Percentiles rank a stretch among this genome's conserved stretches.
These are phyloP conservation scores for Neurospora pannonica DNA, from an alignment of 495 filamentous ascomycete species.

Conservation along the genomic window DNA sequence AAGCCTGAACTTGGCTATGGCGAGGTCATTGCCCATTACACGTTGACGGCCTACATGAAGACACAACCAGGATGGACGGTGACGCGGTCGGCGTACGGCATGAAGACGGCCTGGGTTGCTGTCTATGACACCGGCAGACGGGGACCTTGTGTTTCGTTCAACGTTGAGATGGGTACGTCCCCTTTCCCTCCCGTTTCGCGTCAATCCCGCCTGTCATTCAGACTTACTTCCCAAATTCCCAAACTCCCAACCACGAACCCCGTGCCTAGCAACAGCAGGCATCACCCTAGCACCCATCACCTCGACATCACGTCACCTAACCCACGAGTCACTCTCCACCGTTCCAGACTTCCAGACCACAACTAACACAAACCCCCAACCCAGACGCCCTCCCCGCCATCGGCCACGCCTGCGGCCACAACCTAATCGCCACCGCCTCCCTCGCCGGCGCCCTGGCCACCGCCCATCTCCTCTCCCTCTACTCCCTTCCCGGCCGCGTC, in stretches of 20 bases:
- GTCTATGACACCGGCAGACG: slow-evolving; percentile 37
- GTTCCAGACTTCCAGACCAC: neutral
- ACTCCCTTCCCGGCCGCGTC: slow-evolving; percentile 44
- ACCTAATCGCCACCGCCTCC: slow-evolving; percentile 57
- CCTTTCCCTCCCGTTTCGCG: neutral
- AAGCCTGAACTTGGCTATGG: slow-evolving; percentile 51
- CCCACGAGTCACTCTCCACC: neutral
- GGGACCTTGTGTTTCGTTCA: slow-evolving; percentile 46
- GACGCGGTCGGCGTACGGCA: slow-evolving; percentile 43
- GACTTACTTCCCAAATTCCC: neutral
- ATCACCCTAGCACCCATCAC: neutral
- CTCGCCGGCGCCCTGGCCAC: slow-evolving; percentile 51
- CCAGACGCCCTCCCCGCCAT: slow-evolving; percentile 48
- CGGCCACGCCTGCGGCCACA: slow-evolving; percentile 62
- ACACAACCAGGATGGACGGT: slow-evolving; percentile 44
- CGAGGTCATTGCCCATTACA: slow-evolving; percentile 49
- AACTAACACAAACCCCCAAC: neutral
- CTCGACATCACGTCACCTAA: neutral
- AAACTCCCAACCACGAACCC: neutral
- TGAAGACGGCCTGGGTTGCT: slow-evolving; percentile 50
- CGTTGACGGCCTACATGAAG: slow-evolving; percentile 46
- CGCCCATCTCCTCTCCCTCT: slow-evolving; percentile 36
- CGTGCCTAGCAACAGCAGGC: neutral
- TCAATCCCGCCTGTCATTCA: neutral
- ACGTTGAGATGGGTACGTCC: slow-evolving; percentile 46